These are phyloP conservation scores for Aspergillus vadensis DNA, from an alignment of 2,329 filamentous ascomycete genomes.

Conservation along the genomic window DNA sequence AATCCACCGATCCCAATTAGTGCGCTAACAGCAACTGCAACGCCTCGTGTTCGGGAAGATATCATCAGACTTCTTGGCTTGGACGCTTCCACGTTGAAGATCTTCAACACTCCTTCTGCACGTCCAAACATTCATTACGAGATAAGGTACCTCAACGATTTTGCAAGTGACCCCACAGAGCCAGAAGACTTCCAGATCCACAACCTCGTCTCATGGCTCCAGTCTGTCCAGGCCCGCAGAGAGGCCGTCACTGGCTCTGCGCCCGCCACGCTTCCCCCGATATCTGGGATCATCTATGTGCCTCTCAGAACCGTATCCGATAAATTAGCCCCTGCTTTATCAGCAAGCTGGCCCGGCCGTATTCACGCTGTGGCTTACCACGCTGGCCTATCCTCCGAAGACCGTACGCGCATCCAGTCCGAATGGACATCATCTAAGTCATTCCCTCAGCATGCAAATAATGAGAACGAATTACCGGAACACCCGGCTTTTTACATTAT, in stretches of 20 bases:
- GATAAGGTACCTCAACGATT: constrained; percentile 62
- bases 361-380: constrained; percentile 52
- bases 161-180: constrained; percentile 29
- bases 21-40: constrained; percentile 90
- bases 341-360: constrained; percentile 27
- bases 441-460: background rate
- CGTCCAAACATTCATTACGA: constrained; percentile 89
- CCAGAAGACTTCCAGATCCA: constrained; percentile 67
- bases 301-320: constrained; percentile 45
- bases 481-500: constrained; percentile 79
- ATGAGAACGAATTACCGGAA: constrained; percentile 21
- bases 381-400: constrained; percentile 70
- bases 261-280: constrained; percentile 33
- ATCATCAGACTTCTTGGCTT: constrained; percentile 75
- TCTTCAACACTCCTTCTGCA: constrained; percentile 81
- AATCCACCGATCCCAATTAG: constrained; percentile 88
- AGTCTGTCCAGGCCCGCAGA: constrained; percentile 70
- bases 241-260: constrained; percentile 50
- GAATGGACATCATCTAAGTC: constrained; percentile 41
- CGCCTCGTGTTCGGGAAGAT: constrained; percentile 75
- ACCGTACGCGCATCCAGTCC: constrained; percentile 59
- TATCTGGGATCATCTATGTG: constrained; percentile 53
- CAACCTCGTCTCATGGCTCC: constrained; percentile 77
- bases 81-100: constrained; percentile 63
- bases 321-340: constrained; percentile 41